Base-by-base conservation (phyloP, 2,329 filamentous ascomycete genomes). In the Byssoonygena ceratinophila region DNA sequence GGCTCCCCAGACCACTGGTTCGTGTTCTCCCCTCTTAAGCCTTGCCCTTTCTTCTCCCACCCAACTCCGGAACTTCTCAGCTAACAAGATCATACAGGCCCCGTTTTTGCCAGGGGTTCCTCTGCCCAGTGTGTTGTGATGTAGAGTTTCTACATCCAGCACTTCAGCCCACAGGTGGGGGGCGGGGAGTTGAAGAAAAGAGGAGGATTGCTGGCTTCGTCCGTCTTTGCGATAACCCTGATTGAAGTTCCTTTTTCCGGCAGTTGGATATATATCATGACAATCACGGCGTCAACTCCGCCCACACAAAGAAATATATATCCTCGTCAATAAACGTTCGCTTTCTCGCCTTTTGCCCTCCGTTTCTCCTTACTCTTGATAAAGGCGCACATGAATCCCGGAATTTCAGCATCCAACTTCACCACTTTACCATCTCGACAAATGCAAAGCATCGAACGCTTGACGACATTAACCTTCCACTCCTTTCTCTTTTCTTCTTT, bases 81-180 rank as follows among this genome's bases (percentile, higher is more conserved):
- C 47, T 50, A 50, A 50, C 36, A 22, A 27, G 11, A 16, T 25
- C n/a, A 16, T 51, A 31, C 29, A 53, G 56, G 51, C 46, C 50
- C 56, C 29, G 40, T 54, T 32, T 51, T 51, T 44, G 41, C 44
- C 46, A 45, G 50, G 16, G 55, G 53, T 22, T 53, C 52, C 46
- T 51, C 43, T n/a, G 56, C 48, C 43, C 56, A 58, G 20, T 58
- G 56, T 31, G 50, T 56, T 47, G 56, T 58, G 22, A 58, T 58
- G 56, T 58, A 56, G 52, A 55, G 23, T 39, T 34, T 56, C 56
- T 55, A 55, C 52, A 47, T 53, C 44, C 39, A 20, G 25, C 48
- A 32, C 36, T 29, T 22, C 43, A 40, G 43, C 50, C 22, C 23
- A n/a, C n/a, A n/a, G 22, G 34, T 18, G 32, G 39, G 32, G 7